Base-by-base conservation (phyloP, 163 green algal genomes). In the Scenedesmus sp. region DNA sequence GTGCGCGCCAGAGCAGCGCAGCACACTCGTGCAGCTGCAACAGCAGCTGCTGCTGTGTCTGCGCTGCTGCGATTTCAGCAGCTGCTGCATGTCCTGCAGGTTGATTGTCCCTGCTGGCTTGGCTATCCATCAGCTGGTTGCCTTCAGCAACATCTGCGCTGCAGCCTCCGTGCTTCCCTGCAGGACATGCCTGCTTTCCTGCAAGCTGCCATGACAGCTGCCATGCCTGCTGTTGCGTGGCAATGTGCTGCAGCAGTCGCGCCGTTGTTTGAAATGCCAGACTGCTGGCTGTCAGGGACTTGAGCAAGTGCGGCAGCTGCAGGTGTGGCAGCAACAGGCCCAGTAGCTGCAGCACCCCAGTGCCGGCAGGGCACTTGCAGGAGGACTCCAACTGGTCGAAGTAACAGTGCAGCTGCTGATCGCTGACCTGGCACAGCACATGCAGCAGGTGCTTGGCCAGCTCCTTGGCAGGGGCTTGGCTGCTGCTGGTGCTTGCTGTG, bases 31-130 rank as follows among this genome's bases (percentile, higher is more conserved):
- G 85, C 68, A 89, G 68, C 43, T 35, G 26, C 65, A 40, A 30
- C 85, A 72, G 68, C 68, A 83, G 42, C 68, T 49, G 51, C 83
- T 88, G 83, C 83, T 88, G 83, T 18, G 30, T 65, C 33, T 81
- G 59, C 40, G 59, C 16, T 49, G 72, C 72, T n/a, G 72, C 35
- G 18, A 37, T 0, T 20, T 76, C 40, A 18, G 30, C 65, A 76
- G 65, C 24, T 73, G 61, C 44, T 70, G 81, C 24, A 35, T 70
- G 26, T 70, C 10, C 81, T 86, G 81, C 12, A 44, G 15, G 44
- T 1, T 53, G n/a, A 15, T 72, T 70, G 22, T 70, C 33, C 30
- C 35, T 40, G 46, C 26, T 86, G 81, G 18, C 9, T 26, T 70
- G 44, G 13, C 46, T n/a, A 18, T 56, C 46, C 4, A 20, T 22